Evolutionary conservation across 352 stramenopile species (phyloP).

Genomic region (Phytophthora macrochlamydospora): DNA sequence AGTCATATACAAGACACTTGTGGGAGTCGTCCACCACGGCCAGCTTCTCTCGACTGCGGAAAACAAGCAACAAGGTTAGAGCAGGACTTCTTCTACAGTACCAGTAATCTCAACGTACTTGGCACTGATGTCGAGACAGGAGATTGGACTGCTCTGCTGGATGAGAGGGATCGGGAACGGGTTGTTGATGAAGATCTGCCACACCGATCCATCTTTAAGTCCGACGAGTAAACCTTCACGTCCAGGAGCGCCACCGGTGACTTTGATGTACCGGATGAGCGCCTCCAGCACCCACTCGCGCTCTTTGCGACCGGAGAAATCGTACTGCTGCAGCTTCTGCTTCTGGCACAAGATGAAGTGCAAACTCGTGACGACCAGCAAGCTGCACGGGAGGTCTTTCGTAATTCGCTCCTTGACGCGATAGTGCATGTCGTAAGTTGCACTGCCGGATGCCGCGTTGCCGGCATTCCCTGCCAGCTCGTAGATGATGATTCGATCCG

Average conservation of each 20-base stretch:
- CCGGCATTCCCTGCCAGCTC: conserved; percentile 80
- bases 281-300: conserved; percentile 89
- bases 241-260: conserved; percentile 89
- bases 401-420: conserved; percentile 90
- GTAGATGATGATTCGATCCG: conserved; percentile 95
- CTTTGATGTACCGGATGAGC: conserved; percentile 92
- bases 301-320: conserved; percentile 88
- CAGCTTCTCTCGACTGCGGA: conserved; percentile 79
- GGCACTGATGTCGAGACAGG: conserved; percentile 89
- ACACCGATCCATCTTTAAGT: conserved; percentile 91
- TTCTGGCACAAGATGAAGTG: conserved; percentile 94
- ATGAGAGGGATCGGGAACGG: conserved; percentile 94
- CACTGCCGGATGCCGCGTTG: conserved; percentile 17
- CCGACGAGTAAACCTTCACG: conserved; percentile 92
- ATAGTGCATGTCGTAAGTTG: conserved; percentile 94
- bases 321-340: conserved; percentile 93
- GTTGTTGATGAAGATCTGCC: conserved; percentile 96
- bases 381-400: conserved; percentile 82
- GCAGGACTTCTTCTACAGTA: background rate
- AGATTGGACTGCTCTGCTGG: conserved; percentile 83
- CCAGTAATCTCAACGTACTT: conserved; percentile 47
- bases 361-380: conserved; percentile 90
- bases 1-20: conserved; percentile 90
- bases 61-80: background rate
- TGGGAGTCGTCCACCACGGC: conserved; percentile 92